A percentile compares a stretch with the other conserved stretches of the same genome.
phyloP scores from a whole-genome alignment of 305 asterid species.

The Caryopteris hybrid region DNA sequence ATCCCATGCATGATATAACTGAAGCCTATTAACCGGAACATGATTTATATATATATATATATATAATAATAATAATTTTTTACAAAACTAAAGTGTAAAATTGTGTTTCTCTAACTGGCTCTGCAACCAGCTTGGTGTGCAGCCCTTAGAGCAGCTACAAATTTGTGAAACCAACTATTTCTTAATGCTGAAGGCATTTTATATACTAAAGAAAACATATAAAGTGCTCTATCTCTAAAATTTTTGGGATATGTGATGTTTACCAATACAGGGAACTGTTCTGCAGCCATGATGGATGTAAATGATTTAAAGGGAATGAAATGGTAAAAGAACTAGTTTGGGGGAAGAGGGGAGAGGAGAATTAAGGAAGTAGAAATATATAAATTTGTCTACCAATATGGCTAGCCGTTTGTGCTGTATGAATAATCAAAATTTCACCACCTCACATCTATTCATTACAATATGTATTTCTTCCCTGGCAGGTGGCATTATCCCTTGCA shows the following conservation, averaged over 20 bases:
- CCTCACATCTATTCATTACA: neutral
- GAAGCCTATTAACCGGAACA: neutral
- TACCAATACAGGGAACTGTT: neutral
- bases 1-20: neutral
- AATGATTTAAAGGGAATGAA: neutral
- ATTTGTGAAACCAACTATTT: neutral
- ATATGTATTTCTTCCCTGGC: constrained; percentile 12
- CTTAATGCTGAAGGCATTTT: neutral
- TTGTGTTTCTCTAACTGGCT: neutral
- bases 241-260: neutral
- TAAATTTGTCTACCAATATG: neutral
- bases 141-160: neutral
- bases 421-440: neutral
- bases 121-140: neutral
- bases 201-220: neutral
- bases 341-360: neutral
- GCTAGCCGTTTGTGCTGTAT: neutral
- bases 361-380: neutral
- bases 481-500: constrained; percentile 89
- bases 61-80: neutral
- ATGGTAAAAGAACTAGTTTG: neutral
- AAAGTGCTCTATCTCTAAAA: neutral
- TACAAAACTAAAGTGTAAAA: neutral
- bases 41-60: too few species aligned
- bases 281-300: neutral